Base-by-base conservation (phyloP, 805 yeast species). In the Tetrapisispora fleetii region DNA sequence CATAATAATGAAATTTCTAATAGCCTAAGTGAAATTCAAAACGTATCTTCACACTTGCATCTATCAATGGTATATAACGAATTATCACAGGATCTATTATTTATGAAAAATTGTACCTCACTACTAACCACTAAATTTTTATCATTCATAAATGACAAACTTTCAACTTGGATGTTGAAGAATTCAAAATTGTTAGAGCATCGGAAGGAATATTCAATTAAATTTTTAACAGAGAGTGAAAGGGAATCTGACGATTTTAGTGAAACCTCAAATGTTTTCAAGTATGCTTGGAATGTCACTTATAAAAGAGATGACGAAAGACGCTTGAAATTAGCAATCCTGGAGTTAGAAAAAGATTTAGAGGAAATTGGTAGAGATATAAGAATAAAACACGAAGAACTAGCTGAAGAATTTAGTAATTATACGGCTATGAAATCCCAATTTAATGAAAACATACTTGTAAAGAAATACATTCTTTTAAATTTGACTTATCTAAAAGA, bases 341-440 rank as follows among this genome's bases (percentile, higher is more conserved):
- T 70, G 4, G 74, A 70, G n/a, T 63, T 70, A 21, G 70, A 74
- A 43, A 60, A 64, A 32, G 68, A 67, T 38, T 60, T 83, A 39
- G 54, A 70, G 51, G 67, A 60, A 11, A 54, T 81, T 41, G 77
- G 74, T 51, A 51, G 58, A 18, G 78, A 73, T 3, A 72, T 84
- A 22, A 77, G 73, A 47, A 51, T 54, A 22, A 73, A 67, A n/a
- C 85, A 84, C 61, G 91, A 84, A 56, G 55, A 62, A 1, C 54
- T 83, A 3, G 89, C 90, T 0, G 74, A 78, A 45, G 84, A 81
- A 59, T 67, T 82, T 18, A 80, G 81, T 46, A 77, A 74, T 45
- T 81, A 77, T 51, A 64, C 83, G 54, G 70, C 68, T 46, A 80
- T 75, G 63, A 76, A 77, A 55, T 62, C 74, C 2, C 61, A 62